Evolutionary conservation across 2,329 filamentous ascomycete species (phyloP).

Genomic region (Xylariaceae sp.): DNA sequence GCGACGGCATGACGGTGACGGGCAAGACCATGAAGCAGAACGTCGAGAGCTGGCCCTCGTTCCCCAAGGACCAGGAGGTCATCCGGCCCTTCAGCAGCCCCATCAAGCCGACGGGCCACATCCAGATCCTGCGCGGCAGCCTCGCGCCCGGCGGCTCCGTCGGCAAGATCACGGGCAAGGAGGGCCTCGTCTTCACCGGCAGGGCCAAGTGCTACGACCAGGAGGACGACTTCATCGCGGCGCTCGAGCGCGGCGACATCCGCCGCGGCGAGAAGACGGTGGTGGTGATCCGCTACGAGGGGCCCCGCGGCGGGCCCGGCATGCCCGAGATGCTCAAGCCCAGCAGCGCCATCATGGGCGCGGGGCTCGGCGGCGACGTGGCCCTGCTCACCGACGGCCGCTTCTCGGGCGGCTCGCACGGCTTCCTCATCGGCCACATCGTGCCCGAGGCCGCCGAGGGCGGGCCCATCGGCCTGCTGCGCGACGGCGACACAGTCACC

Average conservation of each 20-base stretch:
- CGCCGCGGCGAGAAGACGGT: constrained; percentile 84
- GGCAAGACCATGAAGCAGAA: constrained; percentile 87
- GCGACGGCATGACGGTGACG: constrained; percentile 73
- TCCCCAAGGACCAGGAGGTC: constrained; percentile 70
- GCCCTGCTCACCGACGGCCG: constrained; percentile 68
- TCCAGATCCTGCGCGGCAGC: constrained; percentile 80
- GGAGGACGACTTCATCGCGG: constrained; percentile 71
- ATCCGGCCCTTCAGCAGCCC: constrained; percentile 75
- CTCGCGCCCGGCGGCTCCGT: constrained; percentile 81
- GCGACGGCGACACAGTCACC: constrained; percentile 70
- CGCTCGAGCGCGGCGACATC: constrained; percentile 69
- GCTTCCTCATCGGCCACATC: constrained; percentile 81
- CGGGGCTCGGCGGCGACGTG: constrained; percentile 68
- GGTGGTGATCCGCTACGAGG: constrained; percentile 86
- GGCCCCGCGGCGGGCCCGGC: constrained; percentile 84
- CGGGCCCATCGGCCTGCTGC: constrained; percentile 75
- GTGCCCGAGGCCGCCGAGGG: constrained; percentile 82
- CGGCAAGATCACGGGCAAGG: constrained; percentile 91
- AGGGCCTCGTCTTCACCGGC: constrained; percentile 75
- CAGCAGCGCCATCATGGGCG: constrained; percentile 87
- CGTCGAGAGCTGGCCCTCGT: constrained; percentile 64
- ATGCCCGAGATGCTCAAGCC: constrained; percentile 96
- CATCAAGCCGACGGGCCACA: constrained; percentile 80
- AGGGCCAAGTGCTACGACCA: constrained; percentile 79
- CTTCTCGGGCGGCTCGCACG: constrained; percentile 76